Percentiles rank a stretch among this genome's conserved stretches.
These are phyloP conservation scores for Apiotrichum laibachii DNA, from an alignment of 1,284 basidiomycete genomes.

Conservation along the genomic window DNA sequence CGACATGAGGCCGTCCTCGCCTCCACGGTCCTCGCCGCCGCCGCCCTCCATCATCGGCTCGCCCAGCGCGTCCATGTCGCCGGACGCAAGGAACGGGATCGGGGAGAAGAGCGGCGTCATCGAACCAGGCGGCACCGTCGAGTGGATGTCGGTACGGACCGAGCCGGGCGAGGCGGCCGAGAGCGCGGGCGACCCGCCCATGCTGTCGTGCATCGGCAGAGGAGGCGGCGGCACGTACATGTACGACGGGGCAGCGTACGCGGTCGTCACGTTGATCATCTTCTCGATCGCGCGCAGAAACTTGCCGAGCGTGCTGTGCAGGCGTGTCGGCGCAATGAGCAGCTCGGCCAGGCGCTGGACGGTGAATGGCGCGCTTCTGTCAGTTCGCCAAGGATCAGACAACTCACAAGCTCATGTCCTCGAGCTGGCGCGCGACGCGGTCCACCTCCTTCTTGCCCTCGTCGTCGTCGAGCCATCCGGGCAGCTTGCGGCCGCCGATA, in stretches of 20 bases:
- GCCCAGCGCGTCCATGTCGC: constrained; percentile 18
- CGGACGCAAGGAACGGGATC: constrained; percentile 45
- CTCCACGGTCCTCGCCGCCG: constrained; percentile 3
- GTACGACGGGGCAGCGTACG: constrained; percentile 43
- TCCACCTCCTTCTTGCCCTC: constrained; percentile 64
- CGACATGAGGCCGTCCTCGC: constrained; percentile 38
- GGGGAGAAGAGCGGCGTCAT: constrained; percentile 51
- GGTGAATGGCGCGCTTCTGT: constrained; percentile 73
- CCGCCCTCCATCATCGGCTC: constrained; percentile 16
- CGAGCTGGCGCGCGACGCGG: constrained; percentile 63
- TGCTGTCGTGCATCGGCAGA: neutral
- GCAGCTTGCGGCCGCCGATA: constrained; percentile 58
- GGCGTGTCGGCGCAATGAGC: constrained; percentile 64
- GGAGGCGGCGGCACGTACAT: constrained; percentile 24
- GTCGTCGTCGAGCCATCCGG: constrained; percentile 54
- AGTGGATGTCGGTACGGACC: constrained; percentile 18
- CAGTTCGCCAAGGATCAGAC: constrained; percentile 6
- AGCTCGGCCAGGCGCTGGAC: constrained; percentile 88
- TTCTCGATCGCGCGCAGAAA: constrained; percentile 87
- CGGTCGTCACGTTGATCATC: constrained; percentile 77
- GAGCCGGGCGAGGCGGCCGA: too few relatives aligned
- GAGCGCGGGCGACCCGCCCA: neutral
- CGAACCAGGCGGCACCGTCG: constrained; percentile 41
- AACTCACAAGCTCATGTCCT: constrained; percentile 59
- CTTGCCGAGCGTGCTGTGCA: constrained; percentile 79